Percentiles rank a stretch among this genome's conserved stretches.
Conservation (phyloP, 2,329 filamentous ascomycete species). For the Stemphylium vesicarium region DNA sequence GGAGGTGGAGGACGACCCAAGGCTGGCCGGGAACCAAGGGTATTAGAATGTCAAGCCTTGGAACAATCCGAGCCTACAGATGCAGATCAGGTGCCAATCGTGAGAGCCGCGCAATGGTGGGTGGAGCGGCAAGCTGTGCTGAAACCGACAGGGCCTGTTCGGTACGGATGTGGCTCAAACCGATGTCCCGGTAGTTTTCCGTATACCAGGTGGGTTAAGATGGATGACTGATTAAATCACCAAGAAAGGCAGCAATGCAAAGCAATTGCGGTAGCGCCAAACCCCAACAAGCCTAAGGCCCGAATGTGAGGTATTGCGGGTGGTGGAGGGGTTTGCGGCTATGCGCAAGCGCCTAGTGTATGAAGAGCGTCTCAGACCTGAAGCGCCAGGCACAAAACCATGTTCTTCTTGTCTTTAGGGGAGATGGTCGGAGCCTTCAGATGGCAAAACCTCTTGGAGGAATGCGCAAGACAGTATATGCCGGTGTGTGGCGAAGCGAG, state of each 20-base stretch:
- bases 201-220: constrained; percentile 41
- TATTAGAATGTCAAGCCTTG: constrained; percentile 45
- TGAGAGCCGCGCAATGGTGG: constrained; percentile 36
- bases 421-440: constrained; percentile 25
- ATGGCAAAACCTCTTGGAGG: constrained; percentile 20
- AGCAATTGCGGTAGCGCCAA: constrained; percentile 34
- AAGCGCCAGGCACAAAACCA: constrained; percentile 48
- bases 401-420: constrained; percentile 34
- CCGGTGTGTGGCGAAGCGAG: constrained; percentile 30
- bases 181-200: constrained; percentile 31
- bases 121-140: constrained; percentile 42
- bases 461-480: constrained; percentile 30
- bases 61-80: constrained; percentile 26
- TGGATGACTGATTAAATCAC: constrained; percentile 37
- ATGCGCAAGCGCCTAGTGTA: constrained; percentile 44
- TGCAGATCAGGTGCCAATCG: constrained; percentile 45
- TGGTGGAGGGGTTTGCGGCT: constrained; percentile 29
- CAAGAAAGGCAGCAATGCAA: constrained; percentile 27
- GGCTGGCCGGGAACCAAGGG: constrained; percentile 40
- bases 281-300: constrained; percentile 25
- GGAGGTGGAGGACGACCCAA: constrained; percentile 42
- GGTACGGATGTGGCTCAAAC: constrained; percentile 47
- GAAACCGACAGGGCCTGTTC: constrained; percentile 44
- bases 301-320: constrained; percentile 25
- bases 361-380: constrained; percentile 50